Evolutionary conservation across 257 asterid species (phyloP).

Genomic region (Pogostemon cablin): DNA sequence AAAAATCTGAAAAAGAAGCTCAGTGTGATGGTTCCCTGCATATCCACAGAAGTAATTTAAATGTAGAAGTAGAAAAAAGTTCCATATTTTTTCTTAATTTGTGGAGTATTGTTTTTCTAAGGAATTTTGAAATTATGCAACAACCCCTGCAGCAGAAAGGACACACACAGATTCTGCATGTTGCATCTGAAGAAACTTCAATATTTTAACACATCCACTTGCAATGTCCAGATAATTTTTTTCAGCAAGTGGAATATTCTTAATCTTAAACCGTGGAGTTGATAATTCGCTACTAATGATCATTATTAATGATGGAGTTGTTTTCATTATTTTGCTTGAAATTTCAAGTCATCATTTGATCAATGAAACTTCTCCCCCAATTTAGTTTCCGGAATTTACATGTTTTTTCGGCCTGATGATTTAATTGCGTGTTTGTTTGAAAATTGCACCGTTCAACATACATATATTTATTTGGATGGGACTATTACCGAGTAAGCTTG

Average conservation of each 20-base stretch:
- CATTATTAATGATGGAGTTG: neutral
- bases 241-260: neutral
- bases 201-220: neutral
- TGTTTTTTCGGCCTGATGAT: neutral
- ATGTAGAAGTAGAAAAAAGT: neutral
- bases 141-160: neutral
- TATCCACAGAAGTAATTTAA: neutral
- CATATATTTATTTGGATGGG: too few relatives aligned
- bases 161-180: neutral
- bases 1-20: neutral
- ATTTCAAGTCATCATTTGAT: constrained; percentile 22
- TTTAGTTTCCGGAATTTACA: constrained; percentile 15
- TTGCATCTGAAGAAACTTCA: constrained; percentile 17
- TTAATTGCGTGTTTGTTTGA: constrained; percentile 37
- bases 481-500: too few relatives aligned
- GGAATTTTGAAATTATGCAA: constrained; percentile 23
- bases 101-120: neutral
- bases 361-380: constrained; percentile 29
- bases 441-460: too few relatives aligned
- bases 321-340: constrained; percentile 4
- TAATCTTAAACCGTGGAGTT: constrained; percentile 20
- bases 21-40: neutral
- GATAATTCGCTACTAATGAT: constrained; percentile 20
- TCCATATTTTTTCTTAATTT: neutral
- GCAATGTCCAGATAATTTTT: constrained; percentile 2